Conservation (phyloP, 768 basidiomycete genomes). For the Kwoniella sp. region DNA sequence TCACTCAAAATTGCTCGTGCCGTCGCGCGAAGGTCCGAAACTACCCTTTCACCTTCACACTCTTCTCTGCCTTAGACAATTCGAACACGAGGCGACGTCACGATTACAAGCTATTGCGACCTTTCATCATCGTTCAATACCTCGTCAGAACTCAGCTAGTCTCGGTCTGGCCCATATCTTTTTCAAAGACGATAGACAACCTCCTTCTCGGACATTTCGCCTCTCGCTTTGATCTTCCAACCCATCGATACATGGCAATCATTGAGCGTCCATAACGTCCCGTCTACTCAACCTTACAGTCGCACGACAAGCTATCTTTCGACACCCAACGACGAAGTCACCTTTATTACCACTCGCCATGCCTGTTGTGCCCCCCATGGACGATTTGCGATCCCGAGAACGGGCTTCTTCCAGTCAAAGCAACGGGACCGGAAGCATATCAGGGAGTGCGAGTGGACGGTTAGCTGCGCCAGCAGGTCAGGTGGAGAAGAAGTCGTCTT, state of each 20-base stretch:
- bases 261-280: too few relatives aligned
- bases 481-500: constrained; percentile 14
- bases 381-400: constrained; percentile 3
- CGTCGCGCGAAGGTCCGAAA: too few relatives aligned
- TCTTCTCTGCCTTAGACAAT: background rate
- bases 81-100: background rate
- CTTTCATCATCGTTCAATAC: background rate
- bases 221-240: too few relatives aligned
- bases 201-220: too few relatives aligned
- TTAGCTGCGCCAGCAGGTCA: constrained; percentile 19
- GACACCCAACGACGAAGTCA: too few relatives aligned
- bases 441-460: constrained; percentile 2
- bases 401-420: constrained; percentile 10
- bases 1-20: too few relatives aligned
- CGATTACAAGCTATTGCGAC: background rate
- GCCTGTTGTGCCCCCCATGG: constrained; percentile 21
- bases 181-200: too few relatives aligned
- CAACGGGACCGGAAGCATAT: background rate
- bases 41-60: background rate
- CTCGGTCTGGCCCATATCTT: background rate
- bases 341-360: constrained; percentile 3
- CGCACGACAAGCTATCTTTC: too few relatives aligned
- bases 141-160: background rate
- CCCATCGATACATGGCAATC: background rate
- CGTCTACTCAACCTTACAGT: too few relatives aligned